Evolutionary conservation across 768 basidiomycete species (phyloP).

Genomic region (Hypsizygus marmoreus): DNA sequence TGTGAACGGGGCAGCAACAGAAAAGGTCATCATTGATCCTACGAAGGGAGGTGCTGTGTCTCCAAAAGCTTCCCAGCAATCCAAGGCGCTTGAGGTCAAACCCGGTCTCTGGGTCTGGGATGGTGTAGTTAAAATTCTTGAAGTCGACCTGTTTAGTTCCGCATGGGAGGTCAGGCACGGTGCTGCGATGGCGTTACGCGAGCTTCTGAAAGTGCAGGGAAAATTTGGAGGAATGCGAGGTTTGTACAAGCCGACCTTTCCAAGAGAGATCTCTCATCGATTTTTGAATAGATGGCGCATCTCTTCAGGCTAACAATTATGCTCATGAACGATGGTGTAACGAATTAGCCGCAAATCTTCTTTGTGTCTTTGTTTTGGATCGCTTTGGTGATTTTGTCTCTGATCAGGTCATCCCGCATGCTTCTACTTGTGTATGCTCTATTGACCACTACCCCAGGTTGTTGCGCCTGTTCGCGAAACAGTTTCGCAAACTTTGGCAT

Average conservation of each 20-base stretch:
- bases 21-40: conserved; percentile 78
- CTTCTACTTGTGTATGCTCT: neutral
- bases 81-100: conserved; percentile 74
- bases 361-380: conserved; percentile 91
- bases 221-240: conserved; percentile 81
- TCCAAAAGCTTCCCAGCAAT: conserved; percentile 75
- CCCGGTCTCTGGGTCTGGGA: conserved; percentile 87
- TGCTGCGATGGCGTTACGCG: conserved; percentile 87
- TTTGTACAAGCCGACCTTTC: conserved; percentile 26
- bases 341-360: conserved; percentile 78
- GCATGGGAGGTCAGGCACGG: conserved; percentile 96
- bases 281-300: conserved; percentile 45
- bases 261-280: conserved; percentile 1
- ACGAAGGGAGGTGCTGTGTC: conserved; percentile 84
- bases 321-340: conserved; percentile 90
- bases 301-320: conserved; percentile 57
- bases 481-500: conserved; percentile 90
- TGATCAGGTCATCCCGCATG: conserved; percentile 58
- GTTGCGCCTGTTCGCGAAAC: conserved; percentile 97
- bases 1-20: conserved; percentile 41
- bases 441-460: conserved; percentile 43
- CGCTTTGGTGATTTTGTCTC: conserved; percentile 98
- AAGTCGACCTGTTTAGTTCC: conserved; percentile 81
- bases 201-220: conserved; percentile 84
- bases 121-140: conserved; percentile 75